Base-by-base conservation (phyloP, 306 rosid genomes). In the Delonix regia region DNA sequence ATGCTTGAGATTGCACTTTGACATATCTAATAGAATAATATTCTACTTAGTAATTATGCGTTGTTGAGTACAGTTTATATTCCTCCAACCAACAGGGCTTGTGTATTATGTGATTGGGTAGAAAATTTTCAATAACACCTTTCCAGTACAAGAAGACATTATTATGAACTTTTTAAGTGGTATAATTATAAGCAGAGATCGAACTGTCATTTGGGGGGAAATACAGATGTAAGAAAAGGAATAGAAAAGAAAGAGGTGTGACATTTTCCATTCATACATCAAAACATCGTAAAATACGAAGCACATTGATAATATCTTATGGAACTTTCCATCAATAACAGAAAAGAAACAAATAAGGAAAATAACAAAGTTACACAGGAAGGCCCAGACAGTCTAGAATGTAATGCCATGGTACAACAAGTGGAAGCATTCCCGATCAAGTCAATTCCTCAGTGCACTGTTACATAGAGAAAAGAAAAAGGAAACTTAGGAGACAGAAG, bases 391-490 rank as follows among this genome's bases (percentile, higher is more conserved):
- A 74, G 72, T 42, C 6, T 52, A 76, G 78, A 64, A 78, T 71
- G 67, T 70, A 51, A 53, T 62, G 60, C 82, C 85, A 15, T 57
- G 22, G 51, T 44, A 77, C n/a, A 52, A 53, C 62, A 53, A 70
- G 66, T 64, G 74, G 64, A 75, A 73, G 82, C 69, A 33, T 67
- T 76, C 22, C 65, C 36, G 33, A 83, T 77, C 71, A 71, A 73
- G 49, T 90, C 89, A 92, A 45, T 67, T 12, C 49, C 1, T 80
- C 80, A 90, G 87, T 36, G 73, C 41, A 77, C 97, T 92, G 95
- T 77, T 75, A 86, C 65, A 80, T 55, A 65, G 16, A 51, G 68
- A 74, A 41, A 44, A 51, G 3, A 61, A 16, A 44, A 36, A 28
- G 42, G 18, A 8, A 52, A 48, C 9, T 24, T 18, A 9, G 16